Base-by-base conservation (phyloP, 176 grass and related monocot genomes). In the Dendrocalamus sinicus region DNA sequence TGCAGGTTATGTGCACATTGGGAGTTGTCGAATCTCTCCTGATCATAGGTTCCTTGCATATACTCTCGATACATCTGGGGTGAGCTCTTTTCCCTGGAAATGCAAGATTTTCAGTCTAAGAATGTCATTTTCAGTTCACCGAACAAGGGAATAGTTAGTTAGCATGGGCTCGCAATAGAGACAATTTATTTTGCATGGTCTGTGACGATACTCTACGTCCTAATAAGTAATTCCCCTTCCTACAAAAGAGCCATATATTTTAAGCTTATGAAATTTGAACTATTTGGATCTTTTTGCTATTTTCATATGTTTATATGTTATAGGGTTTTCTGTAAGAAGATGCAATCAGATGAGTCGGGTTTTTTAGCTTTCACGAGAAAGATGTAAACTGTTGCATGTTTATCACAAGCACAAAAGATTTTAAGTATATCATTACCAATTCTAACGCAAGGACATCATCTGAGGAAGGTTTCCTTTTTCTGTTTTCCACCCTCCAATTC, bases 391-490 rank as follows among this genome's bases (percentile, higher is more conserved):
- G 84, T 86, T 92, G 91, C 1, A 86, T 98, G 48, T 90, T 94
- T 86, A 94, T 98, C 68, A 90, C 96, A 86, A 92, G 90, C 86
- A 98, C 96, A 55, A 98, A 96, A 86, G 93, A 98, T 94, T 95
- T 91, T 35, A 98, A 91, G 78, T 98, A 91, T 92, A 88, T 91
- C 24, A 95, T n/a, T 32, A 59, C 92, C 61, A 95, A 28, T 28
- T 98, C 91, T 86, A 98, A 92, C 52, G 94, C 92, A 39, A 98
- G 96, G 77, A 89, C 90, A 88, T 89, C 96, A 94, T 98, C 96
- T 60, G 91, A 96, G 96, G 93, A 96, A 94, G 86, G 92, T 95
- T 89, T 87, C 82, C 85, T n/a, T 92, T 86, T 88, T 67, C 3
- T 54, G 24, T 71, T 43, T 58, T 45, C 13, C 24, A 32, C 4